Conservation (phyloP, 1,139 yeast genomes). For the Suhomyces atakaporum region DNA sequence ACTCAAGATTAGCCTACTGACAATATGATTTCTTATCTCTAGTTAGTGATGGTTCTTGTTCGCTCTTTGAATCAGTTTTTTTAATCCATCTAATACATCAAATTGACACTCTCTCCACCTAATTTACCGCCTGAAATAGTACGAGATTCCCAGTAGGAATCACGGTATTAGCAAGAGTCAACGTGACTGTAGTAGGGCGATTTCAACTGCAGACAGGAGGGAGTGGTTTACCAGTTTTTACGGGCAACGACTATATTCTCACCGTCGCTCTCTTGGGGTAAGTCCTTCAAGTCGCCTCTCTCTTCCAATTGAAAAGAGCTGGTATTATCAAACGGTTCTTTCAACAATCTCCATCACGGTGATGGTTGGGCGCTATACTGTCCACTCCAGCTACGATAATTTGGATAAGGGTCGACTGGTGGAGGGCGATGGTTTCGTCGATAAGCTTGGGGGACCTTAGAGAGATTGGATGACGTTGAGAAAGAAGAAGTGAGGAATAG, state of each 20-base stretch:
- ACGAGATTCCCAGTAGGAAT: conserved; percentile 39
- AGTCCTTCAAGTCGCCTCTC: conserved; percentile 25
- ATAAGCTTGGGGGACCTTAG: conserved; percentile 36
- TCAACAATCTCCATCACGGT: conserved; percentile 47
- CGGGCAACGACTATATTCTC: conserved; percentile 34
- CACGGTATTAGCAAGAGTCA: conserved; percentile 43
- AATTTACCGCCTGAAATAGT: conserved; percentile 29
- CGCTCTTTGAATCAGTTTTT: too few relatives aligned
- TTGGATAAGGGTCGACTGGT: conserved; percentile 33
- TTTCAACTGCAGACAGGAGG: conserved; percentile 23
- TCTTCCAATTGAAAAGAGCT: conserved; percentile 25
- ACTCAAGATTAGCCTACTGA: too few relatives aligned
- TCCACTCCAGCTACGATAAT: conserved; percentile 53
- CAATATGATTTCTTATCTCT: too few relatives aligned
- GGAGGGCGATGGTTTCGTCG: conserved; percentile 32
- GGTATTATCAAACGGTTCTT: conserved; percentile 28
- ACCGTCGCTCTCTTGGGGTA: conserved; percentile 36
- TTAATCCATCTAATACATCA: too few relatives aligned
- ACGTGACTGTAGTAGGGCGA: conserved; percentile 22
- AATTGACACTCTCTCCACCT: conserved; percentile 20
- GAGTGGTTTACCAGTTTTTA: conserved; percentile 42
- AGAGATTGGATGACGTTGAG: conserved; percentile 48
- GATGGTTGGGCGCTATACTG: conserved; percentile 39
- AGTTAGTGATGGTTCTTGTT: too few relatives aligned
- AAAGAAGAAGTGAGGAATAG: conserved; percentile 23